Conservation (phyloP, 345 rosid genomes). For the Camelina sativa region DNA sequence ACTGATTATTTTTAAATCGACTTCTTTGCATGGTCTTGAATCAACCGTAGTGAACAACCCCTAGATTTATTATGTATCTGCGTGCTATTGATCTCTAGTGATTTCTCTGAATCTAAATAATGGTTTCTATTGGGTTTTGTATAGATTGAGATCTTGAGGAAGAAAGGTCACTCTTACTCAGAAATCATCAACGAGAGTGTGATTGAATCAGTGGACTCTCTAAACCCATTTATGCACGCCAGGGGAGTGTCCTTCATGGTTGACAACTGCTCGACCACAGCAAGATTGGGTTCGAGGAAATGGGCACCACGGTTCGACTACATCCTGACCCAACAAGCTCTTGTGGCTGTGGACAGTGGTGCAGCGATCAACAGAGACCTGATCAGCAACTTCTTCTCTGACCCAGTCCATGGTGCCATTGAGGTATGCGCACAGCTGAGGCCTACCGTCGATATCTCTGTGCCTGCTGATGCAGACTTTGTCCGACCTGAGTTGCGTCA, state of each 20-base stretch:
- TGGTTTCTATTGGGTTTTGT: constrained; percentile 10
- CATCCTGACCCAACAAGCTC: constrained; percentile 78
- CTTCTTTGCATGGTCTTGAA: neutral
- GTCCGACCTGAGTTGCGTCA: constrained; percentile 93
- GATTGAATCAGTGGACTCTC: constrained; percentile 90
- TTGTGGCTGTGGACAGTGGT: constrained; percentile 69
- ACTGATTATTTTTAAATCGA: neutral
- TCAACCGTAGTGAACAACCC: neutral
- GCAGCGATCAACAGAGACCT: constrained; percentile 70
- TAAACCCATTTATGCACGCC: constrained; percentile 97
- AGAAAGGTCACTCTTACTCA: constrained; percentile 94
- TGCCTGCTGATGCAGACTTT: constrained; percentile 83
- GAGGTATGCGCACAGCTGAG: constrained; percentile 85
- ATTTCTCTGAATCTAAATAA: neutral
- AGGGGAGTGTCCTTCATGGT: constrained; percentile 97
- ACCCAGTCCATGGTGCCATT: constrained; percentile 86
- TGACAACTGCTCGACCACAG: constrained; percentile 94
- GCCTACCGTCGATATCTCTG: constrained; percentile 88
- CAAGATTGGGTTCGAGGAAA: constrained; percentile 89
- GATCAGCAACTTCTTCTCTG: constrained; percentile 84
- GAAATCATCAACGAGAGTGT: constrained; percentile 94
- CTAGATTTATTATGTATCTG: neutral
- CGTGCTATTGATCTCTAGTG: neutral
- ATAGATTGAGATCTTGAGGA: constrained; percentile 90
- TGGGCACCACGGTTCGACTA: constrained; percentile 96